Percentiles rank a stretch among this genome's conserved stretches.
Evolutionary conservation across 768 basidiomycete species (phyloP).

Genomic region (Leccinum arenicola): DNA sequence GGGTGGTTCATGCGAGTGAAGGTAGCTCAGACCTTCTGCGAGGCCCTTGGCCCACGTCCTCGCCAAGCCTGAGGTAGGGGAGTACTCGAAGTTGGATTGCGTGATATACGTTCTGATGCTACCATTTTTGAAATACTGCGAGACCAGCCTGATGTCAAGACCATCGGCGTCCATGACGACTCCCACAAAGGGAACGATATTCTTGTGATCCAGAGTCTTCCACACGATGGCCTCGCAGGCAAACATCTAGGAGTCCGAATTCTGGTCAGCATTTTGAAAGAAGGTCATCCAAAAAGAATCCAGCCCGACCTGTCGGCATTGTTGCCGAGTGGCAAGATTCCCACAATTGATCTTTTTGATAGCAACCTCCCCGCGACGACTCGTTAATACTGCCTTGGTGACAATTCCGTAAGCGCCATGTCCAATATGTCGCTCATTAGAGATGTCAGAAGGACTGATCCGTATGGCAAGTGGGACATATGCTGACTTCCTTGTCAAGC

Average conservation of each 20-base stretch:
- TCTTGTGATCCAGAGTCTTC: slow-evolving; percentile 23
- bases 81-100: neutral
- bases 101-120: slow-evolving; percentile 14
- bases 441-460: slow-evolving; percentile 7
- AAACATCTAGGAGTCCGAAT: slow-evolving; percentile 14
- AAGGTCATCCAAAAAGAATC: neutral
- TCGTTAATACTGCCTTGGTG: slow-evolving; percentile 12
- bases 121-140: slow-evolving; percentile 22
- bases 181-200: slow-evolving; percentile 28
- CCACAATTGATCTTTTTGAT: slow-evolving; percentile 25
- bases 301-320: slow-evolving; percentile 14
- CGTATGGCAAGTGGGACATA: slow-evolving; percentile 21
- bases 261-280: slow-evolving; percentile 1
- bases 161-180: slow-evolving; percentile 4
- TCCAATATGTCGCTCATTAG: neutral
- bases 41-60: slow-evolving; percentile 13
- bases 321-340: neutral
- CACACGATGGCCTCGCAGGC: slow-evolving; percentile 29
- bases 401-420: slow-evolving; percentile 23
- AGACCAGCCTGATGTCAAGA: slow-evolving; percentile 21
- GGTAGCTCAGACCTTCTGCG: slow-evolving; percentile 21
- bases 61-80: neutral
- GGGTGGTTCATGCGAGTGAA: slow-evolving; percentile 25
- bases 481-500: slow-evolving; percentile 29
- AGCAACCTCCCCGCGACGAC: slow-evolving; percentile 14